Percentiles rank a stretch among this genome's conserved stretches.
phyloP scores from a whole-genome alignment of 192 early-diverging fungal genomes.

The Backusella liffmaniae region DNA sequence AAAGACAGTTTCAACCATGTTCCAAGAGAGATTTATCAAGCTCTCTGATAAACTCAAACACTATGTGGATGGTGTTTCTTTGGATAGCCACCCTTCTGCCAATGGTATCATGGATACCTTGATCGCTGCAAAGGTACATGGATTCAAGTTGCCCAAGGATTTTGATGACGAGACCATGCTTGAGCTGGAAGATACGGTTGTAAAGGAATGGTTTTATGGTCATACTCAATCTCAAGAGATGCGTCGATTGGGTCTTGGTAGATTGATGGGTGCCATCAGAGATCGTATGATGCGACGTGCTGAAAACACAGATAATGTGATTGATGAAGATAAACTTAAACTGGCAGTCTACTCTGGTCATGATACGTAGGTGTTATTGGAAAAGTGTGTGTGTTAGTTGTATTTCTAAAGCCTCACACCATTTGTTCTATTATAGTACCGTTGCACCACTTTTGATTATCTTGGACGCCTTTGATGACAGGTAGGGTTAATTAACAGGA shows the following conservation, averaged over 20 bases:
- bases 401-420: background rate
- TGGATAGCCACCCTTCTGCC: constrained; percentile 36
- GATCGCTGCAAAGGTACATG: constrained; percentile 35
- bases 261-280: constrained; percentile 33
- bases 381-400: background rate
- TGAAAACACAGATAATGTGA: constrained; percentile 17
- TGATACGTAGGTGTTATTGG: constrained; percentile 31
- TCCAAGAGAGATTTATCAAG: constrained; percentile 20
- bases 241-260: constrained; percentile 35
- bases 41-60: constrained; percentile 21
- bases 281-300: constrained; percentile 34
- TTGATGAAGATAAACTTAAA: constrained; percentile 28
- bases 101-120: constrained; percentile 41
- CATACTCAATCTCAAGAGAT: constrained; percentile 24
- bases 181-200: constrained; percentile 30
- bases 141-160: constrained; percentile 25
- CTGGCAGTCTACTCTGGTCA: constrained; percentile 42
- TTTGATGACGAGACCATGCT: constrained; percentile 25
- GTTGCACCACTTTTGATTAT: constrained; percentile 35
- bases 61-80: constrained; percentile 32
- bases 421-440: constrained; percentile 24
- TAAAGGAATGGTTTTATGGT: constrained; percentile 40
- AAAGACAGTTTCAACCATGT: constrained; percentile 14
- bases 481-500: constrained; percentile 15
- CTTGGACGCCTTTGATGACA: constrained; percentile 31